Evolutionary conservation across 192 early-diverging fungal genomes (phyloP).

Genomic region (Phlyctochytrium bullatum): DNA sequence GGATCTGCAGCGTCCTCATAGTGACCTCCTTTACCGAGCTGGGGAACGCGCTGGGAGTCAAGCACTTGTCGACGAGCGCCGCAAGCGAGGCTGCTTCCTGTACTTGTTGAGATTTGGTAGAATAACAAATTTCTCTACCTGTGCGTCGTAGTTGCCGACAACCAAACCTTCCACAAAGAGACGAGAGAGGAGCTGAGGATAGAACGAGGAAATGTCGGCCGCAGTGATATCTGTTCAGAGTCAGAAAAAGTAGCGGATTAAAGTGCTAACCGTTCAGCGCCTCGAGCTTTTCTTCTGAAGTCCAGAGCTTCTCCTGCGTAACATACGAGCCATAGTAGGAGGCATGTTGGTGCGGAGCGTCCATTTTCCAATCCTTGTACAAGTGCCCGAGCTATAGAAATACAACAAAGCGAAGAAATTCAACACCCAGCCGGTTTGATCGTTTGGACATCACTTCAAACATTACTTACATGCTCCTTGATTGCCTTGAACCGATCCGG

Average conservation of each 20-base stretch:
- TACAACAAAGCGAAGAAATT: too few species aligned
- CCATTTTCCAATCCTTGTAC: slow-evolving; percentile 75
- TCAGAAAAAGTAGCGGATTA: background rate
- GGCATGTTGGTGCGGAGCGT: slow-evolving; percentile 78
- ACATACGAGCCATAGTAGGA: slow-evolving; percentile 71
- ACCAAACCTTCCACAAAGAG: slow-evolving; percentile 78
- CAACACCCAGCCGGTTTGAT: background rate
- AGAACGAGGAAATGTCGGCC: slow-evolving; percentile 73
- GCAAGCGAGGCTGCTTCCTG: slow-evolving; percentile 62
- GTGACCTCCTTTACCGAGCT: slow-evolving; percentile 19
- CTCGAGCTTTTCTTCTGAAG: slow-evolving; percentile 70
- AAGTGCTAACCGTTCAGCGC: slow-evolving; percentile 50
- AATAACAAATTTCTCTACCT: slow-evolving; percentile 25
- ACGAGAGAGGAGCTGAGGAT: slow-evolving; percentile 67
- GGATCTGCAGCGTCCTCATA: background rate
- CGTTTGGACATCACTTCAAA: too few species aligned
- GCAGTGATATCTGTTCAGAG: slow-evolving; percentile 48
- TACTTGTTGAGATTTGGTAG: too few species aligned
- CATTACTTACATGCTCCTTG: slow-evolving; percentile 55
- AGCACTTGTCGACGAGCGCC: slow-evolving; percentile 53
- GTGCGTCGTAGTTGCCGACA: slow-evolving; percentile 85
- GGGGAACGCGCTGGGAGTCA: slow-evolving; percentile 61
- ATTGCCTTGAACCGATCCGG: slow-evolving; percentile 74
- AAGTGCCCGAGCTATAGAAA: slow-evolving; percentile 51
- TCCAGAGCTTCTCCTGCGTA: slow-evolving; percentile 78